Evolutionary conservation across 331 rosid genomes (phyloP).

Genomic region (Rosa hybrid): DNA sequence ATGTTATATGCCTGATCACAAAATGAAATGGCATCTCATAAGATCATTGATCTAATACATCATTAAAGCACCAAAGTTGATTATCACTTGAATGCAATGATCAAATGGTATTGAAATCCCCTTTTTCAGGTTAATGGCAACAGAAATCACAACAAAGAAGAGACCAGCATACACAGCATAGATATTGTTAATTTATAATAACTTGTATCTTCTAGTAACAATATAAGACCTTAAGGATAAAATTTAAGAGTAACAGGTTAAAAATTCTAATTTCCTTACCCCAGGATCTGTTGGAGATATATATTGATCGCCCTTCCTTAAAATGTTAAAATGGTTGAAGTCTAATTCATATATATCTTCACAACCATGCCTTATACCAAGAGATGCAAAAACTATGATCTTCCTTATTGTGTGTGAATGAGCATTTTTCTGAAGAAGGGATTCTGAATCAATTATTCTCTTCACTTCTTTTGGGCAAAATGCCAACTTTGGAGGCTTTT

Average conservation of each 20-base stretch:
- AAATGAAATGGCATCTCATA: neutral
- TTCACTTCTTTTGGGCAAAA: constrained; percentile 89
- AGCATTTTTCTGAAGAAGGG: constrained; percentile 56
- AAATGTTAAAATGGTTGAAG: constrained; percentile 73
- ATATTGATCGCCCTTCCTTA: constrained; percentile 72
- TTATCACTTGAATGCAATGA: neutral
- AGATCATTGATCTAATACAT: neutral
- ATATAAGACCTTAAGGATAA: neutral
- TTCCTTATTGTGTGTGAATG: constrained; percentile 88
- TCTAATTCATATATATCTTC: constrained; percentile 82
- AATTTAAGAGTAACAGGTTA: neutral
- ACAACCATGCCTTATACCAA: constrained; percentile 84
- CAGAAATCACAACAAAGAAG: neutral
- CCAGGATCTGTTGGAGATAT: constrained; percentile 62
- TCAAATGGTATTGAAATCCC: neutral
- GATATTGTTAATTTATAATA: neutral
- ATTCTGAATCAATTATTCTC: constrained; percentile 60
- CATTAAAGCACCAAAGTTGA: neutral
- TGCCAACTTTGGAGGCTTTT: constrained; percentile 66
- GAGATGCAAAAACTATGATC: constrained; percentile 79
- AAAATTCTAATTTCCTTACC: constrained; percentile 44
- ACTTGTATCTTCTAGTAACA: neutral
- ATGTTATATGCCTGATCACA: neutral
- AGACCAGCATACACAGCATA: neutral
- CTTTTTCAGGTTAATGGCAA: neutral